A percentile compares a stretch with the other conserved stretches of the same genome.
phyloP scores from a whole-genome alignment of 1,284 basidiomycete genomes.

The Ganoderma sp. region DNA sequence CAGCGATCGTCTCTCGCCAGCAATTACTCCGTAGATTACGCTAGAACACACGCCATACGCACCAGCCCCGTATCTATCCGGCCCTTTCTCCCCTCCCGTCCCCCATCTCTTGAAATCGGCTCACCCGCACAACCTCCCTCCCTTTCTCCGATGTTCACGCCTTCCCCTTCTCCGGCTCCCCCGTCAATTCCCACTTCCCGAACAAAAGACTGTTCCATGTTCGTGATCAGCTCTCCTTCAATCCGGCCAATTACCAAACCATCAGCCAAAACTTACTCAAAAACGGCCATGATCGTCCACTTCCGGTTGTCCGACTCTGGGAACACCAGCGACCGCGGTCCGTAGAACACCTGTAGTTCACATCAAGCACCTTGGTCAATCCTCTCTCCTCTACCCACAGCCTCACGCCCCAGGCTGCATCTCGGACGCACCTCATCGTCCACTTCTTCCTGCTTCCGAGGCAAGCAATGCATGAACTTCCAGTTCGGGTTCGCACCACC shows the following conservation, averaged over 20 bases:
- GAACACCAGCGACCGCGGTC: slow-evolving; percentile 77
- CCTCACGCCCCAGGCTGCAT: not conserved
- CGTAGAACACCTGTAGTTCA: slow-evolving; percentile 71
- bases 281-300: slow-evolving; percentile 92
- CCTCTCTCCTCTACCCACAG: not conserved
- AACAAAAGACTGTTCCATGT: slow-evolving; percentile 48
- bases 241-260: slow-evolving; percentile 10
- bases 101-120: not conserved
- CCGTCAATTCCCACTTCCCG: slow-evolving; percentile 53
- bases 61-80: slow-evolving; percentile 4
- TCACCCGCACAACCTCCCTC: slow-evolving; percentile 1
- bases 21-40: slow-evolving; percentile 24
- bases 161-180: slow-evolving; percentile 8
- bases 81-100: slow-evolving; percentile 11
- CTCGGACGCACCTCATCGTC: slow-evolving; percentile 77
- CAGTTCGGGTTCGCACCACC: slow-evolving; percentile 88
- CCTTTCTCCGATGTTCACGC: slow-evolving; percentile 19
- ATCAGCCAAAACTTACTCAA: slow-evolving; percentile 66
- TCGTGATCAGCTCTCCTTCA: slow-evolving; percentile 20
- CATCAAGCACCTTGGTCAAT: slow-evolving; percentile 15
- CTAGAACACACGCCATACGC: slow-evolving; percentile 15
- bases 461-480: slow-evolving; percentile 97
- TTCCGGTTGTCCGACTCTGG: slow-evolving; percentile 86
- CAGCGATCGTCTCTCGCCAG: slow-evolving; percentile 16
- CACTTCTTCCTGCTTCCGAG: slow-evolving; percentile 92